Evolutionary conservation across 1,284 basidiomycete genomes (phyloP), one percentile per base, ranked within the genome.

Genomic region (Moesziomyces parantarcticus): DNA sequence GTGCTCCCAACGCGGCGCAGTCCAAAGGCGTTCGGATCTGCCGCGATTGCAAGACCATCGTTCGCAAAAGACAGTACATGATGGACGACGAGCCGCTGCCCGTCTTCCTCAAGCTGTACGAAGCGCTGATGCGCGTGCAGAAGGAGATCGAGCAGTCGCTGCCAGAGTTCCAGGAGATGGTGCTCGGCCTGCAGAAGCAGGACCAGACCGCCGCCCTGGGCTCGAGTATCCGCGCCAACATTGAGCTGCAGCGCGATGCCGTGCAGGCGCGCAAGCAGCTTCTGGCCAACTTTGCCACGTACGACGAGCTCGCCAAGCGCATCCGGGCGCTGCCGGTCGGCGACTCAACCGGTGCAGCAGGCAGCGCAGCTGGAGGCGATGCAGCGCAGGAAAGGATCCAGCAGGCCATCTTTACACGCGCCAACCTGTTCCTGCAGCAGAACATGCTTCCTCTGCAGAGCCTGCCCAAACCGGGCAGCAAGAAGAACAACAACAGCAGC

Each of bases 271-370:
- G 94, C 59, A 94, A 93, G 80, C 89, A 89, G 18, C 88, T 97
- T 11, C 84, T 97, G 9, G 90, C 92, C 47, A 89, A 91, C 2
- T 94, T 97, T 83, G 88, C 90, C 8, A 90, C 92, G 59, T 98
- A 97, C 84, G 96, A 99, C 78, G 88, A 89, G 45, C 85, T 97
- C 5, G 89, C 93, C 0, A 96, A 95, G 81, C 90, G 91, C 34
- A 92, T 98, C 75, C 88, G 89, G 51, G 87, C 86, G 63, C 85
- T 96, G 21, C 91, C 92, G 7, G 56, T 55, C 3, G 58, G 34
- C 14, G n/a, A 51, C n/a, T 40, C 58, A 42, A 29, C 43, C 34
- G 39, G 46, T 7, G 36, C 23, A 20, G 51, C 32, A n/a, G 44
- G 47, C 4, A 47, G 61, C 42, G 58, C 26, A 23, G 51, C 29